These are phyloP conservation scores for Glycine latifolia DNA, from an alignment of 306 rosid species.

Conservation along the genomic window DNA sequence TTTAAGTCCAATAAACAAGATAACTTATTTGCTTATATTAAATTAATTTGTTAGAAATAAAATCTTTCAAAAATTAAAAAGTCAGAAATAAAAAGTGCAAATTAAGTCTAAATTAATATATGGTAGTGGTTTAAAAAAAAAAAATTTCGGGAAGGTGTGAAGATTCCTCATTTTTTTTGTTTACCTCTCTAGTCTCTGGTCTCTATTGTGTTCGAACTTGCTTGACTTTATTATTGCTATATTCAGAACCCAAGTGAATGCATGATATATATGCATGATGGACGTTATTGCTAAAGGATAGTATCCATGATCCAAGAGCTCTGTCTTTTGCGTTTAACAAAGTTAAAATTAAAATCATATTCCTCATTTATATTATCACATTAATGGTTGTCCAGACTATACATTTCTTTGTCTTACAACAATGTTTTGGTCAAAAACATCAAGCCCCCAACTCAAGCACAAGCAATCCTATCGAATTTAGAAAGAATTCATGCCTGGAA, in stretches of 20 bases:
- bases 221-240: not conserved
- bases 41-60: too few relatives aligned
- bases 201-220: not conserved
- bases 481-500: not conserved
- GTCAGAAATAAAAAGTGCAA: too few relatives aligned
- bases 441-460: not conserved
- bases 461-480: constrained; percentile 26
- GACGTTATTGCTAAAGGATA: constrained; percentile 15
- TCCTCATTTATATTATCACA: not conserved
- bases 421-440: constrained; percentile 11
- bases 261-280: not conserved
- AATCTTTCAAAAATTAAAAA: too few relatives aligned
- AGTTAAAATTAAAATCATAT: not conserved
- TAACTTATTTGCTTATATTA: too few relatives aligned
- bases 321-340: constrained; percentile 3
- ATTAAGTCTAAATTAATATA: not conserved
- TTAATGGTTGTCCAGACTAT: not conserved
- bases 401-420: not conserved
- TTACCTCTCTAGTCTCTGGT: not conserved
- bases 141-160: not conserved
- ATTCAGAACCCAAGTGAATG: not conserved
- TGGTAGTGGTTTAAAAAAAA: not conserved
- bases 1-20: too few relatives aligned
- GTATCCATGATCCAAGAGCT: not conserved
- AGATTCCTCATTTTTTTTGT: not conserved